phyloP scores from a whole-genome alignment of 352 stramenopile genomes.

The Phytophthora meadii region DNA sequence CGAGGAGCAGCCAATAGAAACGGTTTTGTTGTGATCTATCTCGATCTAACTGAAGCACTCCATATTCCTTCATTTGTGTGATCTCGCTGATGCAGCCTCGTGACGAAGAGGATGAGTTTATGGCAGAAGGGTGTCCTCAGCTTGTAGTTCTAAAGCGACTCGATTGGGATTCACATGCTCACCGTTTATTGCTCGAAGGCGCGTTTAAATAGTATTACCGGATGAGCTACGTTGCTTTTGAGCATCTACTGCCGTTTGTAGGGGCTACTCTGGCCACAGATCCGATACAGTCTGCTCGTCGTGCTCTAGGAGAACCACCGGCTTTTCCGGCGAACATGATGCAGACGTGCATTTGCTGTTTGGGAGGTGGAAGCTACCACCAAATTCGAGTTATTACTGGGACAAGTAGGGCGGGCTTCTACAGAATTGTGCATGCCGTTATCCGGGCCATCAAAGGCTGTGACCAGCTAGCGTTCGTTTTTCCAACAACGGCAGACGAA shows the following conservation, averaged over 20 bases:
- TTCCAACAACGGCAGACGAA: neutral
- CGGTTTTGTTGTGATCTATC: too few relatives aligned
- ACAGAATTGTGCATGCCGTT: conserved; percentile 1
- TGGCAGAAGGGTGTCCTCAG: too few relatives aligned
- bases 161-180: neutral
- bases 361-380: conserved; percentile 9
- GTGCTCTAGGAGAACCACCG: neutral
- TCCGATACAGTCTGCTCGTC: conserved; percentile 3
- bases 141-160: neutral
- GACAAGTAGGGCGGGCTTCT: conserved; percentile 9
- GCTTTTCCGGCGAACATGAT: conserved; percentile 2
- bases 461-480: neutral
- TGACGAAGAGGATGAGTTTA: too few relatives aligned
- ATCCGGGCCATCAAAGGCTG: neutral
- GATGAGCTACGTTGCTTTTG: conserved; percentile 2
- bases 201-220: conserved; percentile 20
- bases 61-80: too few relatives aligned
- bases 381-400: conserved; percentile 9
- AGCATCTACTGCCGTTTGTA: neutral
- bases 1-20: too few relatives aligned
- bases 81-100: too few relatives aligned
- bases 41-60: too few relatives aligned
- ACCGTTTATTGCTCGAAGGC: conserved; percentile 1
- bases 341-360: conserved; percentile 7
- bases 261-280: conserved; percentile 1